These are phyloP conservation scores for Calonectria pseudoturangicola DNA, from an alignment of 2,329 filamentous ascomycete genomes.

Conservation along the genomic window DNA sequence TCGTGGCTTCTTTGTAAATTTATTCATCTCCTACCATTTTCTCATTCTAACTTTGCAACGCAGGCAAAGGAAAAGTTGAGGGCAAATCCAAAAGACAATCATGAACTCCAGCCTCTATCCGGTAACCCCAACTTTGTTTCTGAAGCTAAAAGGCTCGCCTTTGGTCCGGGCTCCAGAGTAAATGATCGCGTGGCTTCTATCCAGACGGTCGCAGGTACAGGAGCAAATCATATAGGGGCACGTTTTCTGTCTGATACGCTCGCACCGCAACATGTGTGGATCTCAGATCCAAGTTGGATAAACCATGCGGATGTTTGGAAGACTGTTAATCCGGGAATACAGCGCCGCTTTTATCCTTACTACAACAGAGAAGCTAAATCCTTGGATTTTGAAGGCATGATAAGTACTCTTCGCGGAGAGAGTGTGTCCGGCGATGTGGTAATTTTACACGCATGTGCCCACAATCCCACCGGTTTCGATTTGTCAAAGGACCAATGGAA, in stretches of 20 bases:
- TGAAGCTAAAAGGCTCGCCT: neutral
- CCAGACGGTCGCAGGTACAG: constrained; percentile 61
- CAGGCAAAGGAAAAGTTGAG: constrained; percentile 89
- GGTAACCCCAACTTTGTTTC: constrained; percentile 50
- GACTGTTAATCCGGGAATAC: constrained; percentile 46
- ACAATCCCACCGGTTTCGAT: constrained; percentile 63
- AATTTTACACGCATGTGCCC: constrained; percentile 62
- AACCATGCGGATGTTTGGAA: constrained; percentile 64
- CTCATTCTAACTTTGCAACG: neutral
- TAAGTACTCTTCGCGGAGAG: constrained; percentile 48
- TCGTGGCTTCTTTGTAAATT: neutral
- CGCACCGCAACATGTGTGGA: constrained; percentile 55
- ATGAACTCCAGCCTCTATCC: constrained; percentile 87
- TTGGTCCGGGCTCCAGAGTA: neutral
- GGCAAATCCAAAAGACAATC: constrained; percentile 83
- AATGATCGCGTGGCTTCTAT: constrained; percentile 49
- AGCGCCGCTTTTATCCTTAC: constrained; percentile 56
- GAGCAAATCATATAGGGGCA: constrained; percentile 58
- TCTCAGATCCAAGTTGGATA: constrained; percentile 64
- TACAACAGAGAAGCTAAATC: constrained; percentile 50
- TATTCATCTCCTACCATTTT: neutral
- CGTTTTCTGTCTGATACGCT: constrained; percentile 50
- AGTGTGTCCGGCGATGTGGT: constrained; percentile 57
- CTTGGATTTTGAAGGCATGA: constrained; percentile 58
- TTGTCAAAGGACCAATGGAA: constrained; percentile 59